These are phyloP conservation scores for Rhizopogon vinicolor DNA, from an alignment of 768 basidiomycete genomes.

Conservation along the genomic window DNA sequence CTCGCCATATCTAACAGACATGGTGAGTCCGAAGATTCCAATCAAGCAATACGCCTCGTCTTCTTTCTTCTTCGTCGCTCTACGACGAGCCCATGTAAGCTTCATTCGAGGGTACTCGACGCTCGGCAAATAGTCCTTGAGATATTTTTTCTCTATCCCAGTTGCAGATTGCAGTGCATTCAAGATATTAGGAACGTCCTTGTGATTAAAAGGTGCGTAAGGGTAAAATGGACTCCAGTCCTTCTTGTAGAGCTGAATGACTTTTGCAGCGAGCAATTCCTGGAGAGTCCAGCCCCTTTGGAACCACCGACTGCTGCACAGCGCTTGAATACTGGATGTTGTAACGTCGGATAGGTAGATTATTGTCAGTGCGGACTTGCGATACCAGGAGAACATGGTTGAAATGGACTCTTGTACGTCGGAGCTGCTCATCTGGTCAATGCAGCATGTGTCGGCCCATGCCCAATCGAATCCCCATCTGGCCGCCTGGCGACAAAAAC, in stretches of 20 bases:
- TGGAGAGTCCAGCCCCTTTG: constrained; percentile 19
- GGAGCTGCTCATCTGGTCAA: constrained; percentile 23
- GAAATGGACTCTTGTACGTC: constrained; percentile 27
- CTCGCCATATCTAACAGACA: constrained; percentile 14
- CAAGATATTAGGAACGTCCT: background rate
- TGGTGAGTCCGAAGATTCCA: constrained; percentile 7
- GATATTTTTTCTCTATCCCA: background rate
- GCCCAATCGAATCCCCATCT: constrained; percentile 15
- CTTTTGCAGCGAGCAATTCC: constrained; percentile 21
- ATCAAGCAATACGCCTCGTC: constrained; percentile 13
- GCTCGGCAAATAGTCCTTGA: constrained; percentile 1
- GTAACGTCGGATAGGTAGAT: constrained; percentile 22
- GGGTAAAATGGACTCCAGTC: constrained; percentile 15
- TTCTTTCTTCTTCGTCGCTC: constrained; percentile 12
- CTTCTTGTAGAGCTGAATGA: constrained; percentile 19
- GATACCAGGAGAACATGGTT: constrained; percentile 30
- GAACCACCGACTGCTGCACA: constrained; percentile 21
- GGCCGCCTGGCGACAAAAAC: constrained; percentile 16
- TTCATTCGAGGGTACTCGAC: background rate
- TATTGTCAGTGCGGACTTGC: constrained; percentile 24
- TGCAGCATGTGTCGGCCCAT: constrained; percentile 29
- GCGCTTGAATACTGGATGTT: constrained; percentile 4
- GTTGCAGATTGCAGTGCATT: background rate
- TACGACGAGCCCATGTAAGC: constrained; percentile 3
- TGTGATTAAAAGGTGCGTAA: background rate